These are phyloP conservation scores for Talaromyces sp. DNA, from an alignment of 2,329 filamentous ascomycete genomes.

Conservation along the genomic window DNA sequence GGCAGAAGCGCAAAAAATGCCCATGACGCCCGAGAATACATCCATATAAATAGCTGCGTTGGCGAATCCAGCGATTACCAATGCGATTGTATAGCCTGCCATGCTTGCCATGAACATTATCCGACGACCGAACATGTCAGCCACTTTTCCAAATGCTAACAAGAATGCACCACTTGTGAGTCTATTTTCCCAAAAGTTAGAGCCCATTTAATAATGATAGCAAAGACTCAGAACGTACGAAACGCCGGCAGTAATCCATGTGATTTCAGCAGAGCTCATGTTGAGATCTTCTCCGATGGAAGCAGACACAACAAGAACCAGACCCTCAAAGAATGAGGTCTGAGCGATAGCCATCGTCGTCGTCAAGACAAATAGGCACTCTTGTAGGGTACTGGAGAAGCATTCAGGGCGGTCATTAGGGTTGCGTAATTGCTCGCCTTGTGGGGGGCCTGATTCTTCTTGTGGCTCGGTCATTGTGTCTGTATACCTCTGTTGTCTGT, in stretches of 20 bases:
- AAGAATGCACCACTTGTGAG: slow-evolving; percentile 63
- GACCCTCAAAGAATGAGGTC: slow-evolving; percentile 58
- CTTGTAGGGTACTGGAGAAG: slow-evolving; percentile 61
- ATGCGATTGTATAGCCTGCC: slow-evolving; percentile 57
- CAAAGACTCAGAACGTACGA: slow-evolving; percentile 41
- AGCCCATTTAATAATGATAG: neutral
- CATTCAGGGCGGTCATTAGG: slow-evolving; percentile 35
- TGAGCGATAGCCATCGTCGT: slow-evolving; percentile 66
- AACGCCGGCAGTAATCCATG: slow-evolving; percentile 63
- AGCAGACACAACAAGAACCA: slow-evolving; percentile 60
- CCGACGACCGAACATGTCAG: slow-evolving; percentile 64
- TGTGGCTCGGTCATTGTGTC: neutral
- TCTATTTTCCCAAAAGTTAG: slow-evolving; percentile 28
- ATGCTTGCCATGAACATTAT: slow-evolving; percentile 59
- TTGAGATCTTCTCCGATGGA: slow-evolving; percentile 57
- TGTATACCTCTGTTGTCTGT: neutral
- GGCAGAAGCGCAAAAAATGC: slow-evolving; percentile 61
- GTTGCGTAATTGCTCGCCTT: neutral
- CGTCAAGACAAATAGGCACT: slow-evolving; percentile 63
- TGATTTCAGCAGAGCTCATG: slow-evolving; percentile 65
- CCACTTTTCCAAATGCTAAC: slow-evolving; percentile 63
- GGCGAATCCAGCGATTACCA: slow-evolving; percentile 59
- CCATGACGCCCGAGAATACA: slow-evolving; percentile 61
- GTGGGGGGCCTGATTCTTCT: neutral
- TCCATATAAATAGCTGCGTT: slow-evolving; percentile 59